Conservation (phyloP, 108 stramenopile genomes). For the Heterococcus sp. region DNA sequence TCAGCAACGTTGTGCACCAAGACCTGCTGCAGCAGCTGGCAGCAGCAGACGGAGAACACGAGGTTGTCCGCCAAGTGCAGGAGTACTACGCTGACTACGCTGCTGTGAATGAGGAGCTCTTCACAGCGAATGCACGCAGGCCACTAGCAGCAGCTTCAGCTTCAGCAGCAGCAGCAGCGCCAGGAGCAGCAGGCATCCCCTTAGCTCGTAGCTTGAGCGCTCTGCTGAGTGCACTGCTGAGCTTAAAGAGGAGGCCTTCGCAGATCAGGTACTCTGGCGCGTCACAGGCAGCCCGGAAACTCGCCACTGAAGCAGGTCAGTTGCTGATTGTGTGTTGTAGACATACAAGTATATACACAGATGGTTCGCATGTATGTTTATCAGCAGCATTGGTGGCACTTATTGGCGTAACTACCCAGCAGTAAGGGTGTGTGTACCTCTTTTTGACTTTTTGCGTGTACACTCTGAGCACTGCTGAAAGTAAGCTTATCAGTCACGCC, state of each 20-base stretch:
- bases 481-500: too few relatives aligned
- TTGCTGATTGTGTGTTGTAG: too few relatives aligned
- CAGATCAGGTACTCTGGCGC: conserved; percentile 77
- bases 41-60: conserved; percentile 73
- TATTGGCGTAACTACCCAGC: too few relatives aligned
- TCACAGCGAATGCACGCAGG: conserved; percentile 66
- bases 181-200: conserved; percentile 59
- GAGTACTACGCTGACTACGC: conserved; percentile 93
- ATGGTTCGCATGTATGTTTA: too few relatives aligned
- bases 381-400: too few relatives aligned
- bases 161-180: conserved; percentile 64
- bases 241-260: conserved; percentile 78
- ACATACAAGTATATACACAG: too few relatives aligned
- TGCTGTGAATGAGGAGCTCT: conserved; percentile 88
- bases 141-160: conserved; percentile 66
- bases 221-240: conserved; percentile 78
- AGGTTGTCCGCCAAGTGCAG: conserved; percentile 78
- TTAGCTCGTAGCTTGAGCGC: conserved; percentile 82
- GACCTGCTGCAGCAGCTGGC: conserved; percentile 77
- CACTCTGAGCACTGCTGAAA: too few relatives aligned
- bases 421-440: too few relatives aligned
- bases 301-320: conserved; percentile 78
- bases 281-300: conserved; percentile 56
- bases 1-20: conserved; percentile 77
- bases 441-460: too few relatives aligned